phyloP scores from a whole-genome alignment of 2,329 filamentous ascomycete species.

The Colletotrichum limetticola region DNA sequence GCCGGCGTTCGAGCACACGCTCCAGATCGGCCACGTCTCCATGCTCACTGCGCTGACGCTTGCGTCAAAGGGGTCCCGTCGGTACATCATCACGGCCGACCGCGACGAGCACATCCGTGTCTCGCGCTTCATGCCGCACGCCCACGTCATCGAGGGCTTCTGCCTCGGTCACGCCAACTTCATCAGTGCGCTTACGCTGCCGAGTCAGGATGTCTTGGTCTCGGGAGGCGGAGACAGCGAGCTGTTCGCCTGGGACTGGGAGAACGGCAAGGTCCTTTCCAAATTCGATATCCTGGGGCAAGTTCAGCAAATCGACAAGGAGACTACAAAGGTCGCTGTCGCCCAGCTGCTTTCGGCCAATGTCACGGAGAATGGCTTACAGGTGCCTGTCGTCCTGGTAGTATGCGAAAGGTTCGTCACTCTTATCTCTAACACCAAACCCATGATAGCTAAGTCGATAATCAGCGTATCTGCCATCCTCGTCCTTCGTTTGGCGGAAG shows the following conservation, averaged over 20 bases:
- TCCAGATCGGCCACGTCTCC: conserved; percentile 93
- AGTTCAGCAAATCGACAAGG: conserved; percentile 42
- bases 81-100: conserved; percentile 67
- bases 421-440: conserved; percentile 34
- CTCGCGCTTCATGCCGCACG: conserved; percentile 82
- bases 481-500: conserved; percentile 63
- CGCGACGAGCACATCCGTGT: conserved; percentile 84
- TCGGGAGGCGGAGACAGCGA: conserved; percentile 89
- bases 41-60: conserved; percentile 84
- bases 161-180: conserved; percentile 92
- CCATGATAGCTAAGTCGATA: conserved; percentile 36
- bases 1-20: conserved; percentile 75
- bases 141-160: conserved; percentile 88
- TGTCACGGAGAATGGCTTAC: conserved; percentile 27
- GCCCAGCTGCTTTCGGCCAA: conserved; percentile 50
- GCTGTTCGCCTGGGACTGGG: conserved; percentile 88
- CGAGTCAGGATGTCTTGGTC: conserved; percentile 73
- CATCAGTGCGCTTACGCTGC: conserved; percentile 79
- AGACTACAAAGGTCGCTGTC: conserved; percentile 59
- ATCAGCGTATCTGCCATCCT: conserved; percentile 71
- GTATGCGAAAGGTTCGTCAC: conserved; percentile 57
- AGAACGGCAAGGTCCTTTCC: conserved; percentile 61
- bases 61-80: conserved; percentile 53
- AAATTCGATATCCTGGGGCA: conserved; percentile 62
- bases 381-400: conserved; percentile 44